Evolutionary conservation across 495 filamentous ascomycete species (phyloP), one percentile per base, ranked within the genome.

Genomic region (Friedmanniomyces simplex): DNA sequence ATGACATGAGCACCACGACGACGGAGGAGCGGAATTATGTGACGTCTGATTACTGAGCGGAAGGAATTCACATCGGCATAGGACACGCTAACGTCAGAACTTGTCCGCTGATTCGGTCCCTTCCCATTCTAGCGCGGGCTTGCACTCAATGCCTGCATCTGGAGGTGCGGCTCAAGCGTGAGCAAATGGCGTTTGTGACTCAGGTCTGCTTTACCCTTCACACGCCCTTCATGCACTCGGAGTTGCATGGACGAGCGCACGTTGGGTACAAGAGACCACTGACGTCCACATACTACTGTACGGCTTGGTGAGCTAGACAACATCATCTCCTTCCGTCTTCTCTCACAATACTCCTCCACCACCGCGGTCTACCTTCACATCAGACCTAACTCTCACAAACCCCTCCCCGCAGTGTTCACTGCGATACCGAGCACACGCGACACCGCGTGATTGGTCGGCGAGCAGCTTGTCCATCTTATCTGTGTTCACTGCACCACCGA

Each of bases 401-500:
- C n/a, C n/a, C n/a, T 41, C 32, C 22, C 8, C 26, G 24, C 16
- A 53, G 14, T 20, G 3, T n/a, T n/a, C 11, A 52, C 26, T 2
- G 50, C 52, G 52, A 54, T 54, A 54, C 28, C 52, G 39, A n/a
- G n/a, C 52, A 42, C 32, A n/a, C 7, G 18, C 3, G 18, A 11
- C 32, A 20, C 26, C 37, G 37, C 14, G 2, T 41, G 24, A 28
- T 54, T 54, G 52, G 16, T 22, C 10, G n/a, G 11, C 26, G 6
- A 36, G 16, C 52, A 30, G n/a, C 14, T 13, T 43, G 14, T 43
- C 18, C 16, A 13, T 18, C 49, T 22, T 4, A 14, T 16, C 7
- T 48, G 16, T 30, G 16, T 47, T 24, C 16, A 56, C 7, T 5
- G 21, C 7, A 45, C 34, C 18, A 20, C 14, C 34, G 10, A n/a